Base-by-base conservation (phyloP, 371 early-diverging fungal species). In the Mortierella sp. region DNA sequence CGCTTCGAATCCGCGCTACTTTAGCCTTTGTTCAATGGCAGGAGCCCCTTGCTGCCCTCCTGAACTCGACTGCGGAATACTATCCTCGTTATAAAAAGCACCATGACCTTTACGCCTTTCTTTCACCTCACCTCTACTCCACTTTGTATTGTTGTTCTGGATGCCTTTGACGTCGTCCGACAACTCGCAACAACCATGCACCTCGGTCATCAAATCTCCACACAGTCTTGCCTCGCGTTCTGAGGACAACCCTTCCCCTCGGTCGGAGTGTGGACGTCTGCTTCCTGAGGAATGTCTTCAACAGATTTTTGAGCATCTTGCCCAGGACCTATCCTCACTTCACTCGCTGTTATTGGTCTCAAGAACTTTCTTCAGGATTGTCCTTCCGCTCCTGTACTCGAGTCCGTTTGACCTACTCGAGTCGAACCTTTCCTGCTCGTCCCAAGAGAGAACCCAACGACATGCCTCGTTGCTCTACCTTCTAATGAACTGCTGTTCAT, bases 251-350 rank as follows among this genome's bases (percentile, higher is more conserved):
- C 26, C 48, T 32, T 23, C 28, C 8, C 37, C 31, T 3, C 49
- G 8, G 1, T 23, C 59, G 58, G 50, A 19, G 58, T 70, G 71
- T 41, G 31, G 31, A 17, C 55, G 24, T 23, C 30, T 31, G 14
- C 44, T 73, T 12, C 73, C 73, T 19, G 73, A 73, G 61, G 73
- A 73, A 57, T 73, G 73, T 26, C 30, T 67, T 42, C 55, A 73
- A 19, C 24, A 2, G 23, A 67, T 73, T 55, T 67, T 73, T 59
- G 51, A 56, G 17, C n/a, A 55, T 32, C 56, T 73, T 27, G 17
- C 63, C 12, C 48, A 32, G 11, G 73, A 73, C 23, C 37, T 73
- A 44, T 44, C 56, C 0, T 31, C 67, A 2, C 59, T 73, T 15
- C 68, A 63, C 27, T 43, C 63, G 4, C 48, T 73, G 4, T 15